Base-by-base conservation (phyloP, 2,329 filamentous ascomycete genomes). In the Juglanconis oblonga region DNA sequence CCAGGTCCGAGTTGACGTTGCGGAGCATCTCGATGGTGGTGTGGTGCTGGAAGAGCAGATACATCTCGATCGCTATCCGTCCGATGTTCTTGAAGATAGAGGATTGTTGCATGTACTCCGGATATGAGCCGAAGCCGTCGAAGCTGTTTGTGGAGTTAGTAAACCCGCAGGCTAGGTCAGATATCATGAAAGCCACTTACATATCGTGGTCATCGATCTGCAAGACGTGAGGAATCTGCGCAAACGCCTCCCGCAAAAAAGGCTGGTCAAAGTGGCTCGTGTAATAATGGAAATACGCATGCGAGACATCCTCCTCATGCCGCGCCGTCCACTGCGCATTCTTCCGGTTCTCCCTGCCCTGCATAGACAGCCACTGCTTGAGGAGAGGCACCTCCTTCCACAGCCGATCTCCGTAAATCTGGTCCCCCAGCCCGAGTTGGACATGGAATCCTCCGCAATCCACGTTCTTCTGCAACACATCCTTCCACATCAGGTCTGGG, bases 31-130 rank as follows among this genome's bases (percentile, higher is more conserved):
- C 95, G 3, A 96, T 81, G 0, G 94, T 98, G 0, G 95, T 98
- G 73, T 99, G 95, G 71, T 99, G 95, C 71, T 99, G 95, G 81
- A 99, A 99, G 7, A 99, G 84, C 40, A 99, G 82, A 71, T 98
- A 99, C 93, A 97, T 97, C 67, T 98, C 92, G 58, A 96, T 93
- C 29, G 92, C 95, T 63, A 99, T 88, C 42, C 95, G 87, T 31
- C 95, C 95, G 69, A 98, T 96, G 71, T 98, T 98, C 77, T 96
- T 97, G 81, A 99, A 98, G 77, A 98, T 92, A 65, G 96, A 89
- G 17, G 92, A 97, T 66, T 91, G 91, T 71, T 99, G 95, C 94
- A 99, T 98, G 72, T 98, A 96, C 64, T 97, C 92, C 0, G 95
- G 95, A 69, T 98, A 99, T 1, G 92, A 97, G 35, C 95, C 95